Percentiles rank a stretch among this genome's conserved stretches.
These are phyloP conservation scores for Colletotrichum tamarilloi DNA, from an alignment of 2,329 filamentous ascomycete species.

Conservation along the genomic window DNA sequence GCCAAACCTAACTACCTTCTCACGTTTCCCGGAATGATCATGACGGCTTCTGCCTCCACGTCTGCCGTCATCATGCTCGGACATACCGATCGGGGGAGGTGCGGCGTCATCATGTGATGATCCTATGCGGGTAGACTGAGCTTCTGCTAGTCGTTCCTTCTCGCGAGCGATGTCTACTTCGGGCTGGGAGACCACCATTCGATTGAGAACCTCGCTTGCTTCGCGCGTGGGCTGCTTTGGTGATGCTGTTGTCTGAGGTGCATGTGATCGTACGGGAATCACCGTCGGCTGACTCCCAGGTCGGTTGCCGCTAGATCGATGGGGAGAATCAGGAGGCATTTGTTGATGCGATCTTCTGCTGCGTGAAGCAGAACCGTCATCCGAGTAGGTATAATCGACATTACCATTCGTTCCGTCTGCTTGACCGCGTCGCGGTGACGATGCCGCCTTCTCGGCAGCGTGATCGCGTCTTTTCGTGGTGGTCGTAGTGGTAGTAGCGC, in stretches of 20 bases:
- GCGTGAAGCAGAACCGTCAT: conserved; percentile 52
- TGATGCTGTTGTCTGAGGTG: conserved; percentile 57
- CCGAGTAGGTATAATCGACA: conserved; percentile 41
- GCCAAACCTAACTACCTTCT: conserved; percentile 86
- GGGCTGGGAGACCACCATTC: conserved; percentile 80
- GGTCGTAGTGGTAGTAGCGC: conserved; percentile 51
- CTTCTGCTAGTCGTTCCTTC: conserved; percentile 74
- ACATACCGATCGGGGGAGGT: conserved; percentile 57
- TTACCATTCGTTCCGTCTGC: conserved; percentile 50
- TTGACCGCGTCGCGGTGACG: conserved; percentile 54
- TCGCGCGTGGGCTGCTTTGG: conserved; percentile 75
- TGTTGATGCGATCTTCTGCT: conserved; percentile 52
- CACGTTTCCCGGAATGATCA: conserved; percentile 64
- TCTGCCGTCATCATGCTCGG: conserved; percentile 57
- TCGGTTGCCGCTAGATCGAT: conserved; percentile 51
- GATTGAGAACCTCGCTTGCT: conserved; percentile 82
- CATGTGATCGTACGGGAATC: conserved; percentile 58
- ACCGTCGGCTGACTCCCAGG: conserved; percentile 44
- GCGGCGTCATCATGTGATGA: conserved; percentile 56
- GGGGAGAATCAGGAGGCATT: conserved; percentile 50
- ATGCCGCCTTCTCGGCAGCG: conserved; percentile 55
- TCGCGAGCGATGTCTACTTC: conserved; percentile 79
- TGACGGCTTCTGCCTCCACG: conserved; percentile 67
- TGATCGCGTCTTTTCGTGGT: conserved; percentile 58
- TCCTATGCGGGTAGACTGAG: conserved; percentile 54